Evolutionary conservation across 495 filamentous ascomycete genomes (phyloP), one percentile per base, ranked within the genome.

Genomic region (Penicillium goetzii): DNA sequence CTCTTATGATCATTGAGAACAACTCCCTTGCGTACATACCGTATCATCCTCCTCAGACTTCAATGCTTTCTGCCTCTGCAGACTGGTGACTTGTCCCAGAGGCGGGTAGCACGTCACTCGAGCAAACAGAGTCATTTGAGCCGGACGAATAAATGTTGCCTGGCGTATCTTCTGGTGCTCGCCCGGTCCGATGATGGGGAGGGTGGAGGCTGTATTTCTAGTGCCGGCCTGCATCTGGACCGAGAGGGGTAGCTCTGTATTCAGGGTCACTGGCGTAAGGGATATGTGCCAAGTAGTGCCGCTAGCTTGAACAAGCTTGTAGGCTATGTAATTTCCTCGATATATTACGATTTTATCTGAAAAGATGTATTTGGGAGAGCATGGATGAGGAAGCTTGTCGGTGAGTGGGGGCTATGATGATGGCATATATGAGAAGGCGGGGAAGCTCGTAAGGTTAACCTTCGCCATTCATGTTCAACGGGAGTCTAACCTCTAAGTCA

Each of bases 21-120:
- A 25, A 41, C 36, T 6, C n/a, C n/a, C n/a, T 32, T 10, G 1
- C 4, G 12, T 32, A 59, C 71, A 65, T 53, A 80, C 77, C 60
- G 64, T 64, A 61, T 78, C 76, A 40, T 71, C 61, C 21, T 69
- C 45, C n/a, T 67, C 58, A 1, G 64, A 63, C 45, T 66, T 49
- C 25, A 72, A 69, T 15, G 59, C 63, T 51, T 74, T 63, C 40
- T 71, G 66, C 43, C 78, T 69, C n/a, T 75, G 76, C 21, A 89
- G 64, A 62, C 84, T 80, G 3, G 89, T 89, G 10, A 88, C 79
- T 71, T 92, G 89, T 6, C 86, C 90, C 58, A 94, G 71, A 3
- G 91, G 85, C 4, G 92, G 92, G 66, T 87, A 78, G 54, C 80
- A 85, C 8, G 81, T 78, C 10, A 88, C 69, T 58, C 78, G 76